Base-by-base conservation (phyloP, 371 early-diverging fungal species). In the Dinochytrium kinnereticum region DNA sequence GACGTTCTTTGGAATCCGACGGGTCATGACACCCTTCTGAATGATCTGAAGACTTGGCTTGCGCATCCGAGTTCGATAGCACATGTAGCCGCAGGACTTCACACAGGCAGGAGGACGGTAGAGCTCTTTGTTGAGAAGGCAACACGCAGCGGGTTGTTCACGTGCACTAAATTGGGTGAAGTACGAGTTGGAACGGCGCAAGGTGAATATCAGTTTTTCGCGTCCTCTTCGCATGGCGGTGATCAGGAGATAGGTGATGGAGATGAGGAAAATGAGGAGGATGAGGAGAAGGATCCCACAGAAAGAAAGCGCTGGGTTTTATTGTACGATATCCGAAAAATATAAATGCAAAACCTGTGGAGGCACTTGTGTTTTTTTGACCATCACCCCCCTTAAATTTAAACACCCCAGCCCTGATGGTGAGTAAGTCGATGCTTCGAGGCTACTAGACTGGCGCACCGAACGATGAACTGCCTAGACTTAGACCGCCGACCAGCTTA, bases 1-100 rank as follows among this genome's bases (percentile, higher is more conserved):
- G 82, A 82, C 61, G 76, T 80, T 3, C 70, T 82, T 1, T 82
- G 82, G 82, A 77, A 79, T 53, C 67, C 76, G 0, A 55, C 69
- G 24, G 73, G 72, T 31, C 82, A 82, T 55, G 49, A 73, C 34
- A 50, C 66, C 40, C 67, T 82, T 21, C 66, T 82, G 13, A 26
- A 59, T 21, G 81, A 81, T 53, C 61, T 80, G 13, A 21, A 28
- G 28, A 33, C 53, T 36, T 66, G 70, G 30, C 59, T 71, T 30
- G 37, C 10, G 3, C 77, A 72, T 3, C 24, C 51, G 51, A 36
- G 13, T 17, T 33, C 44, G 15, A 34, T 49, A 26, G 67, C 70
- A 38, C 57, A 64, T 50, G 70, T 75, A 15, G 59, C 72, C 13
- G 69, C 77, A 15, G 81, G 81, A 15, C 70, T 76, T 2, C 81